Percentiles rank a stretch among this genome's conserved stretches.
Conservation (phyloP, 202 grass and related monocot species). For the Brachypodium distachyon region DNA sequence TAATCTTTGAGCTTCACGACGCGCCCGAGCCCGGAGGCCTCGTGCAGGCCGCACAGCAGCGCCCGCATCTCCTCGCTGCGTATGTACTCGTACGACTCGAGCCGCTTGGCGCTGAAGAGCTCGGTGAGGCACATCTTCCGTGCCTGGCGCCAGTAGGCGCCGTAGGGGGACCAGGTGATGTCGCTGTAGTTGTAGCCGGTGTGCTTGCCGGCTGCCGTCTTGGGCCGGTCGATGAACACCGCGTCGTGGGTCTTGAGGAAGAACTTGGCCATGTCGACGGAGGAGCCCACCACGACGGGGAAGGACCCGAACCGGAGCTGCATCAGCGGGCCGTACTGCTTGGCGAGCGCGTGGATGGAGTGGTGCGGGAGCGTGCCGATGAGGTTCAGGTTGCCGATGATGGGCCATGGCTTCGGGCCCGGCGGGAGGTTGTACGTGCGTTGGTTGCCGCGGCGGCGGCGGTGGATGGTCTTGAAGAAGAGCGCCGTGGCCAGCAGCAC, state of each 20-base stretch:
- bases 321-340: constrained; percentile 43
- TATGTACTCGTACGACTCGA: constrained; percentile 73
- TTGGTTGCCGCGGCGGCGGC: not conserved
- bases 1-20: constrained; percentile 40
- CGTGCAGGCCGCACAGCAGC: constrained; percentile 13
- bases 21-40: not conserved
- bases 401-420: constrained; percentile 51
- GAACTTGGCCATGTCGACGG: constrained; percentile 37
- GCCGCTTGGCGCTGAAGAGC: constrained; percentile 49
- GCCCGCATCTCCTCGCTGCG: constrained; percentile 38
- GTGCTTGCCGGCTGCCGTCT: constrained; percentile 47
- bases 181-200: constrained; percentile 52
- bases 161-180: constrained; percentile 52
- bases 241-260: constrained; percentile 53
- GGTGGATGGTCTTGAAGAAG: constrained; percentile 10
- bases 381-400: constrained; percentile 78
- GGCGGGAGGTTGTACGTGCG: constrained; percentile 49
- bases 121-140: constrained; percentile 49
- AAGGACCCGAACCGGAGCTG: constrained; percentile 44
- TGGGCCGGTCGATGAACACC: constrained; percentile 42
- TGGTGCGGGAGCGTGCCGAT: constrained; percentile 44
- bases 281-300: constrained; percentile 45
- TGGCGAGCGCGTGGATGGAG: constrained; percentile 49
- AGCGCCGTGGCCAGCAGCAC: constrained; percentile 2
- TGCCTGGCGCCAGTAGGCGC: constrained; percentile 79